Percentiles rank a stretch among this genome's conserved stretches.
These are phyloP conservation scores for Picea engelmannii DNA, from an alignment of 83 land plant genomes.

Conservation along the genomic window DNA sequence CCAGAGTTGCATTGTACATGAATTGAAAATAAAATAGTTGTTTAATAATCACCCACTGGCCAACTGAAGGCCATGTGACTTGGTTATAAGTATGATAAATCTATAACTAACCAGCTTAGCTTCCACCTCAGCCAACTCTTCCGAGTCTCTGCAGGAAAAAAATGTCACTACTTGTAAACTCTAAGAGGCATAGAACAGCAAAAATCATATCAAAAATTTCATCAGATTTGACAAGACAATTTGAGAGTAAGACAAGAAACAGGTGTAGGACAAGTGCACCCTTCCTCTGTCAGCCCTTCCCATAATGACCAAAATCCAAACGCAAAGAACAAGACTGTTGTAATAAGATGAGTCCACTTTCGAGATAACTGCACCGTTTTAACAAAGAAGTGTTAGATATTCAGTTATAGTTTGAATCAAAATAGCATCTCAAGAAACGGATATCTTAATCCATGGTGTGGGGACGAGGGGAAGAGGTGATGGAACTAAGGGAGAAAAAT, in stretches of 20 bases:
- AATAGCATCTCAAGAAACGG: neutral
- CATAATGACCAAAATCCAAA: constrained; percentile 93
- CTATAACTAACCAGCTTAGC: constrained; percentile 68
- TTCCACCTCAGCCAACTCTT: constrained; percentile 95
- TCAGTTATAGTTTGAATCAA: neutral
- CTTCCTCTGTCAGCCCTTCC: constrained; percentile 80
- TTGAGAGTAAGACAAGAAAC: neutral
- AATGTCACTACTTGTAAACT: too few species aligned
- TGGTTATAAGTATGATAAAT: neutral
- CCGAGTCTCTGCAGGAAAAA: constrained; percentile 59
- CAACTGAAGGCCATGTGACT: neutral
- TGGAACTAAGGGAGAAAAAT: too few species aligned
- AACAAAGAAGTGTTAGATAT: too few species aligned
- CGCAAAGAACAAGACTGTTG: constrained; percentile 84
- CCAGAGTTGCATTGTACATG: neutral
- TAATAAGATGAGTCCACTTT: constrained; percentile 74
- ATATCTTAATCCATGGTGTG: too few species aligned
- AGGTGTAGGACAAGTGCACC: constrained; percentile 36
- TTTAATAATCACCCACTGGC: neutral
- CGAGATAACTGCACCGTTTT: constrained; percentile 50
- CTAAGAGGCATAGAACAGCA: constrained; percentile 1
- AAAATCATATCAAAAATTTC: neutral
- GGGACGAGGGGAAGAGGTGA: too few species aligned
- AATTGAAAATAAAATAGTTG: neutral
- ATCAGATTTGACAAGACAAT: neutral